Evolutionary conservation across 495 filamentous ascomycete species (phyloP), one percentile per base, ranked within the genome.

Genomic region (Podospora conica): DNA sequence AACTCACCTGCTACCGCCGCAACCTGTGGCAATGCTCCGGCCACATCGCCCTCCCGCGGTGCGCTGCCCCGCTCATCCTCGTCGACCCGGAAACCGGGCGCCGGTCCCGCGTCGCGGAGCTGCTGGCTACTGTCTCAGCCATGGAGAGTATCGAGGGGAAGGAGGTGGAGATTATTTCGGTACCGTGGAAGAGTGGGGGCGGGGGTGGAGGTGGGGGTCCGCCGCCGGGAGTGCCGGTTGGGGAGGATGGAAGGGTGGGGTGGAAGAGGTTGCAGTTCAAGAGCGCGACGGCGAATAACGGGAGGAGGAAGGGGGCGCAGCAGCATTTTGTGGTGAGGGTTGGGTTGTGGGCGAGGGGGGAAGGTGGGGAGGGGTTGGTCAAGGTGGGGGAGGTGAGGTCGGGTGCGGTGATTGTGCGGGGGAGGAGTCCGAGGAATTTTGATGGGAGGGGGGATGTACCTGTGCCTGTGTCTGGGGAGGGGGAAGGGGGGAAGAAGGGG

Each of bases 241-340:
- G 96, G 1, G 92, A 96, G 58, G 71, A 67, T 1, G 80, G 92
- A 68, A 83, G 89, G 9, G 86, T 93, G 53, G 89, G 87, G 20
- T 97, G 92, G 92, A 96, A 96, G 76, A 83, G 93, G 21, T 78
- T 97, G 61, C 93, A 97, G 74, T 97, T 97, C 72, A 90, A 93
- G 63, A 91, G 93, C 57, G 93, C 93, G 3, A 97, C 93, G 8
- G 93, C 93, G 23, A 92, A 92, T 73, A 92, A 92, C 65, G 89
- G 89, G 12, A 87, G 87, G 29, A 75, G 88, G 60, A 90, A 90
- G 71, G 88, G 88, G 22, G 69, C 89, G 54, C 88, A 90, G 72
- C 87, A 90, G 72, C 87, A 90, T 67, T 90, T 89, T 70, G 81
- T 88, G 7, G 86, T 90, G 68, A 83, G 85, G 64, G 84, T 90